Evolutionary conservation across 176 grass and related monocot genomes (phyloP), one percentile per base, ranked within the genome.

Genomic region (Rhynchospora pubera): DNA sequence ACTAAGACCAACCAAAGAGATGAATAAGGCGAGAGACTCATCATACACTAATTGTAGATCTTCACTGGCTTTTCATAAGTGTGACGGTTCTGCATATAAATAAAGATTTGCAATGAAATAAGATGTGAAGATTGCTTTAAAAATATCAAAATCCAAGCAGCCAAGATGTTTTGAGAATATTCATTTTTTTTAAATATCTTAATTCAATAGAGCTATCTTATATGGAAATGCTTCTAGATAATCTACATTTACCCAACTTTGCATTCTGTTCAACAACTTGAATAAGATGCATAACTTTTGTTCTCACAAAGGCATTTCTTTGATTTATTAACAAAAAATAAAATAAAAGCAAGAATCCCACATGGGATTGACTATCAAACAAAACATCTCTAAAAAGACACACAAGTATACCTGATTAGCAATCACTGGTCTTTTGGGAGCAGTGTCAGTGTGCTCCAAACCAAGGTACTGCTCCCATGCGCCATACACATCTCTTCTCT

Each of bases 401-500:
- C 16, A 55, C 11, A 52, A 32, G 28, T 53, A 50, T 94, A 94
- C 94, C 83, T 97, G 91, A 88, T 94, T 92, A 44, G 78, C 85
- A 73, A 84, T 84, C 68, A 90, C 81, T 32, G 90, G 86, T 88
- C 94, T 92, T 91, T 94, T 97, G 26, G 90, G 90, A 89, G 94
- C 64, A 75, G 88, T 92, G 73, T 97, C 94, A 44, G 87, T 86
- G 63, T 97, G 94, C 66, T 97, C 92, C 77, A 97, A 65, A 55
- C 94, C 94, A 89, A 97, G 94, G 86, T 97, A 97, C 45, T 97
- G 94, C 75, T 97, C 94, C 94, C 94, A 97, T 21, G 92, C 94
- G 85, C 92, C 94, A 91, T 97, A 97, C 19, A 94, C 89, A 74
- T 97, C 92, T 86, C 90, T 94, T 84, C 85, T 92, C 94, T 97